Percentiles rank a stretch among this genome's conserved stretches.
Conservation (phyloP, 768 basidiomycete species). For the Collybia sp. region DNA sequence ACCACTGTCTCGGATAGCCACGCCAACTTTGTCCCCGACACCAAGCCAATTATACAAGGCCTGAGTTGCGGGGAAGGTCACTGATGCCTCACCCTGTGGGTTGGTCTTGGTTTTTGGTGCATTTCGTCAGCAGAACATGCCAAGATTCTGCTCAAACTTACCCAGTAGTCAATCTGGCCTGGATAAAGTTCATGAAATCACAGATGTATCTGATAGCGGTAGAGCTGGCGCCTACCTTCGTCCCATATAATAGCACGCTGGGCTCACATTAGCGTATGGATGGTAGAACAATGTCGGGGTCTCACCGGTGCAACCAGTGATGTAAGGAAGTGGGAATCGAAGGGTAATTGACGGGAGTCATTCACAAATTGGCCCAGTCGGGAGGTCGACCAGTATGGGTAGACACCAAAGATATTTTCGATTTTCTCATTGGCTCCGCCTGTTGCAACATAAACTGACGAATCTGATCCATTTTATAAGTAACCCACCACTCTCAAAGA, state of each 20-base stretch:
- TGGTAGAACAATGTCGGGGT: too few relatives aligned
- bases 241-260: neutral
- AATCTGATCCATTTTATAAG: neutral
- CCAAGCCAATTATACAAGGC: conserved; percentile 9
- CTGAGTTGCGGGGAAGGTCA: conserved; percentile 8
- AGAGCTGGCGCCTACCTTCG: neutral
- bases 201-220: neutral
- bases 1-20: neutral
- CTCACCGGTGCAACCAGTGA: neutral
- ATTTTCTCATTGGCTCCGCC: neutral
- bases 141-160: neutral
- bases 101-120: neutral
- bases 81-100: conserved; percentile 8
- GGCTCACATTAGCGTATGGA: neutral
- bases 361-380: neutral
- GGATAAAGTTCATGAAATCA: neutral
- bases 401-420: neutral
- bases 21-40: neutral
- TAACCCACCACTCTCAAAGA: neutral
- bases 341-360: neutral
- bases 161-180: neutral
- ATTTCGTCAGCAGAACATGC: too few relatives aligned
- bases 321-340: neutral
- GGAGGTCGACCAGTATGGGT: neutral
- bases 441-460: too few relatives aligned